Base-by-base conservation (phyloP, 768 basidiomycete genomes). In the Lepiota subincarnata region DNA sequence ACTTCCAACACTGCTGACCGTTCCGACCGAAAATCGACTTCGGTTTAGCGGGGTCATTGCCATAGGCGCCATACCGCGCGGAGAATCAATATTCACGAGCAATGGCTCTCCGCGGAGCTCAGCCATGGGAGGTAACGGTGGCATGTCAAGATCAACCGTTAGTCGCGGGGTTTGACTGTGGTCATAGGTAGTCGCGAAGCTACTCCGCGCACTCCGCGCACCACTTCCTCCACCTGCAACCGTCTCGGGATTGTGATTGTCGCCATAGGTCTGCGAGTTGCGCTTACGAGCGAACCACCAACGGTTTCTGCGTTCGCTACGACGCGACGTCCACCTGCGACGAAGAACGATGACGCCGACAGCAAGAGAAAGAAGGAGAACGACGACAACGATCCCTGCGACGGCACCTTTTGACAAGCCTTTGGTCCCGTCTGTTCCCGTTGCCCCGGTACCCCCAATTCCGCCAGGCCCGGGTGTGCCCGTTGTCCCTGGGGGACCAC, bases 161-260 rank as follows among this genome's bases (percentile, higher is more conserved):
- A 57, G 61, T 20, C 50, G 65, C 35, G 62, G 67, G 34, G 55
- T 62, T n/a, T 49, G 57, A 10, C 71, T 71, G 18, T 76, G 76
- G 49, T 83, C 81, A 60, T 76, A 73, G n/a, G 75, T 79, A 14
- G 84, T 85, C 14, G 75, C 85, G 48, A 86, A 86, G 67, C 83
- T 86, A 65, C 84, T 86, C 45, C 82, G 73, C 2, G 70, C 64
- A 43, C 53, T 54, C 39, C 16, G 39, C 31, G 44, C 47, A 1
- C 31, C 26, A 18, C 19, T 28, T 11, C 13, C 47, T 18, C 6
- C 36, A 20, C 2, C 19, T 13, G 26, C 68, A 74, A 40, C 53
- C 16, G 60, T 62, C 40, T 59, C 50, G 26, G 52, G 53, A 35
- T 57, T 58, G 45, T 61, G 57, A 11, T 56, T 44, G 18, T 71